Percentiles rank a stretch among this genome's conserved stretches.
Evolutionary conservation across 2,329 filamentous ascomycete species (phyloP).

Genomic region (Neofusicoccum sp.): DNA sequence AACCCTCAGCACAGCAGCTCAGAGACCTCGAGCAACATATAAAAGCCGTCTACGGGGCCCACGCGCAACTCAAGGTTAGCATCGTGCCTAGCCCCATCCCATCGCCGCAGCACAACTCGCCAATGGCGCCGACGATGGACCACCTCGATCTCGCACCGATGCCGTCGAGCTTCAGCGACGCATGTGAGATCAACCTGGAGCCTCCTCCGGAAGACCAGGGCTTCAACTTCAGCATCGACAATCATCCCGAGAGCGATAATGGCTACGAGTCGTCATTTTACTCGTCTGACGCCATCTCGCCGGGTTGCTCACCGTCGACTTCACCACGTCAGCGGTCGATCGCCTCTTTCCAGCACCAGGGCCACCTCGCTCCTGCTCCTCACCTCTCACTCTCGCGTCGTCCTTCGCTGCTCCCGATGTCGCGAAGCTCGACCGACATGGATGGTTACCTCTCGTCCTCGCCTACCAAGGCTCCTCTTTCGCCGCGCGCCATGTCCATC

Average conservation of each 20-base stretch:
- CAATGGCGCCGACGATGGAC: conserved; percentile 38
- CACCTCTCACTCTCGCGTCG: conserved; percentile 33
- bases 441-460: conserved; percentile 21
- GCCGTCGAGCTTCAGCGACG: conserved; percentile 58
- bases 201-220: conserved; percentile 32
- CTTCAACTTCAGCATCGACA: conserved; percentile 38
- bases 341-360: conserved; percentile 33
- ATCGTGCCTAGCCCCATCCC: conserved; percentile 57
- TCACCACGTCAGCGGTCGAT: conserved; percentile 36
- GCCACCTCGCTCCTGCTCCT: conserved; percentile 21
- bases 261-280: conserved; percentile 52
- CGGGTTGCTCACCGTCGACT: conserved; percentile 35
- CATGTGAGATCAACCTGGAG: conserved; percentile 46
- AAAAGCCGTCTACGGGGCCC: conserved; percentile 43
- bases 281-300: conserved; percentile 51
- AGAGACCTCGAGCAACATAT: conserved; percentile 45
- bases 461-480: conserved; percentile 24
- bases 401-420: conserved; percentile 26
- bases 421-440: conserved; percentile 26
- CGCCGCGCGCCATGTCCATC: conserved; percentile 45
- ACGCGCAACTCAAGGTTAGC: conserved; percentile 43
- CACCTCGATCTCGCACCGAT: conserved; percentile 55
- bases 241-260: conserved; percentile 42
- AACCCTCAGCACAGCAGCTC: conserved; percentile 40
- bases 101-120: conserved; percentile 39